Conservation (phyloP, 2,329 filamentous ascomycete genomes). For the Diaporthe ampelina region DNA sequence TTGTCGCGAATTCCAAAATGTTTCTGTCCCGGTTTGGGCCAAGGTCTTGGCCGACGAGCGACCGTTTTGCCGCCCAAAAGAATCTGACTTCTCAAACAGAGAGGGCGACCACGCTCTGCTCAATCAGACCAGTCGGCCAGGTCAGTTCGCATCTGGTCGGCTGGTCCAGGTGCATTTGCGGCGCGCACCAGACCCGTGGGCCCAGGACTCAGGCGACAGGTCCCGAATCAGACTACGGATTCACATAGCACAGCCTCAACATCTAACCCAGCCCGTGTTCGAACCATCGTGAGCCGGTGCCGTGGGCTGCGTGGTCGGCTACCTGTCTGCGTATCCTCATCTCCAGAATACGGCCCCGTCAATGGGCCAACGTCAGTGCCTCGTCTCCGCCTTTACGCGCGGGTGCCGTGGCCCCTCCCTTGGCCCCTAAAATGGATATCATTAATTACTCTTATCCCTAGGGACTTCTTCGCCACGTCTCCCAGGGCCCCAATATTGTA, state of each 20-base stretch:
- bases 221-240: background rate
- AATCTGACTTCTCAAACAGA: slow-evolving; percentile 18
- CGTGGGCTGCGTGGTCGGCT: slow-evolving; percentile 5
- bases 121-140: background rate
- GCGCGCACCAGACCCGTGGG: background rate
- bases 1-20: background rate
- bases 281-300: slow-evolving; percentile 13
- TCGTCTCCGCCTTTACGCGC: slow-evolving; percentile 21
- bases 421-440: slow-evolving; percentile 30
- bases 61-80: slow-evolving; percentile 18
- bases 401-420: slow-evolving; percentile 1
- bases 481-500: background rate
- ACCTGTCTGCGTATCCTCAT: slow-evolving; percentile 28
- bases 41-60: slow-evolving; percentile 22
- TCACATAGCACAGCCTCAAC: slow-evolving; percentile 26
- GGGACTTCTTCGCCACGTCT: background rate
- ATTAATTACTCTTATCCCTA: slow-evolving; percentile 9
- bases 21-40: slow-evolving; percentile 23
- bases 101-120: background rate
- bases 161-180: slow-evolving; percentile 6
- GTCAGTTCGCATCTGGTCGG: background rate
- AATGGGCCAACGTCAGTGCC: slow-evolving; percentile 26
- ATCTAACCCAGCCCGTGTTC: slow-evolving; percentile 3
- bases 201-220: background rate
- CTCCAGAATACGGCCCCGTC: slow-evolving; percentile 10